Evolutionary conservation across 805 yeast genomes (phyloP).

Genomic region (Candida michaelii): DNA sequence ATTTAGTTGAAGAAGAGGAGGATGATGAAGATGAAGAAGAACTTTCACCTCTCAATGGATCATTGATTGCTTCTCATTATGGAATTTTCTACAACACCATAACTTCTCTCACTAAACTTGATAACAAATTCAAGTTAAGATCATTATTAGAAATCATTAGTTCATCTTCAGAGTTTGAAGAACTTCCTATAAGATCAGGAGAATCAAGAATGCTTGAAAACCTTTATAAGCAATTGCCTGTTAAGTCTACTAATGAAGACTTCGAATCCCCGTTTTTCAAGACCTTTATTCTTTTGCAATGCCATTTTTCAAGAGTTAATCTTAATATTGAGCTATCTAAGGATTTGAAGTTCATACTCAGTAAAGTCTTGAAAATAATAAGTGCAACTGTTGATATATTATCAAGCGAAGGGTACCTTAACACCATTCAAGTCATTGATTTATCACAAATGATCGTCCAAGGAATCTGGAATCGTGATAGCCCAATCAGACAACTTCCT

Average conservation of each 20-base stretch:
- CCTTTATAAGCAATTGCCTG: constrained; percentile 61
- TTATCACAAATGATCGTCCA: constrained; percentile 85
- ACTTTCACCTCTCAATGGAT: constrained; percentile 64
- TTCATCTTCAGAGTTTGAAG: constrained; percentile 70
- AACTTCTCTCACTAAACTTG: constrained; percentile 57
- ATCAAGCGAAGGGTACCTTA: constrained; percentile 76
- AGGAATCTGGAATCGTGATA: constrained; percentile 79
- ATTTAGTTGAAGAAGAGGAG: constrained; percentile 55
- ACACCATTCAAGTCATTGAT: constrained; percentile 83
- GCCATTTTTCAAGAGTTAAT: constrained; percentile 67
- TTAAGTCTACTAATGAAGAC: constrained; percentile 45
- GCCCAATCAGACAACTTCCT: constrained; percentile 81
- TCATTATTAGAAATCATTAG: constrained; percentile 65
- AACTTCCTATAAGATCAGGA: constrained; percentile 57
- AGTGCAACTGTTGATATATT: constrained; percentile 73
- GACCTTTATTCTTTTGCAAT: constrained; percentile 74
- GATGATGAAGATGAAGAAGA: constrained; percentile 34
- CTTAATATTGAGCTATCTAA: constrained; percentile 57
- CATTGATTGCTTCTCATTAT: constrained; percentile 75
- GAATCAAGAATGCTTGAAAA: constrained; percentile 52
- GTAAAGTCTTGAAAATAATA: constrained; percentile 49
- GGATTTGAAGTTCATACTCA: constrained; percentile 58
- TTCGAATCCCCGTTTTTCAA: constrained; percentile 62
- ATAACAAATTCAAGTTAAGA: constrained; percentile 55
- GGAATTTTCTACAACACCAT: constrained; percentile 65